A percentile compares a stretch with the other conserved stretches of the same genome.
phyloP scores from a whole-genome alignment of 176 grass and related monocot genomes.

The Aegilops bicornis region DNA sequence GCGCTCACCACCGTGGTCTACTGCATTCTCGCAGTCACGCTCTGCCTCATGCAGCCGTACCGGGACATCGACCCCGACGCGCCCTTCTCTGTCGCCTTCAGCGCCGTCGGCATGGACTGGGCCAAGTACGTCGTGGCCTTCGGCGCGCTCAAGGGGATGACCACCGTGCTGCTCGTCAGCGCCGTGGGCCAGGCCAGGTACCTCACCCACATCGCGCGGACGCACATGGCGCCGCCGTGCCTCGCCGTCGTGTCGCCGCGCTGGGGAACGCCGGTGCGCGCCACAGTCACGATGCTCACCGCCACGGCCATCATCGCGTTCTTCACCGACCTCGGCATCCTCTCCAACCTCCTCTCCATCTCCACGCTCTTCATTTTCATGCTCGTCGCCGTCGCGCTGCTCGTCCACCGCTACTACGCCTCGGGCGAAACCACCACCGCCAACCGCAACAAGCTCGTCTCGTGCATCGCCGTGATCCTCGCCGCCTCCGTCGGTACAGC shows the following conservation, averaged over 20 bases:
- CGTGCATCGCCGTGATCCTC: not conserved
- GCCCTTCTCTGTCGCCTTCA: slow-evolving; percentile 68
- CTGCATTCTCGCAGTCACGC: slow-evolving; percentile 57
- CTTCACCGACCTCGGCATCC: slow-evolving; percentile 56
- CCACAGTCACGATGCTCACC: slow-evolving; percentile 50
- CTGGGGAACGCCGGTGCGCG: slow-evolving; percentile 53
- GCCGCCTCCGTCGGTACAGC: not conserved
- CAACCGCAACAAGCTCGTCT: slow-evolving; percentile 41
- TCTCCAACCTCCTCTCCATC: slow-evolving; percentile 66
- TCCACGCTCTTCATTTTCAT: slow-evolving; percentile 79
- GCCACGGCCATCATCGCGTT: slow-evolving; percentile 57
- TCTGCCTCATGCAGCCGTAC: slow-evolving; percentile 82
- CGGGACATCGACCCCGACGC: slow-evolving; percentile 34
- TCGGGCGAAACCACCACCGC: slow-evolving; percentile 31
- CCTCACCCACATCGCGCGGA: slow-evolving; percentile 63
- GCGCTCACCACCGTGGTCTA: slow-evolving; percentile 45
- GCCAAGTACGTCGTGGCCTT: slow-evolving; percentile 84
- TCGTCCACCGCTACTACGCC: slow-evolving; percentile 63
- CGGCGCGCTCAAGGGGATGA: slow-evolving; percentile 59
- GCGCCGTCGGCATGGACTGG: slow-evolving; percentile 60
- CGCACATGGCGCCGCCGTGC: slow-evolving; percentile 61
- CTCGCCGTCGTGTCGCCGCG: slow-evolving; percentile 37
- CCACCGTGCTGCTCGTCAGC: slow-evolving; percentile 60
- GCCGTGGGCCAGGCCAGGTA: slow-evolving; percentile 70
- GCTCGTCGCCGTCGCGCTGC: slow-evolving; percentile 61